phyloP scores from a whole-genome alignment of 768 basidiomycete species.

The Mrakia blollopis region DNA sequence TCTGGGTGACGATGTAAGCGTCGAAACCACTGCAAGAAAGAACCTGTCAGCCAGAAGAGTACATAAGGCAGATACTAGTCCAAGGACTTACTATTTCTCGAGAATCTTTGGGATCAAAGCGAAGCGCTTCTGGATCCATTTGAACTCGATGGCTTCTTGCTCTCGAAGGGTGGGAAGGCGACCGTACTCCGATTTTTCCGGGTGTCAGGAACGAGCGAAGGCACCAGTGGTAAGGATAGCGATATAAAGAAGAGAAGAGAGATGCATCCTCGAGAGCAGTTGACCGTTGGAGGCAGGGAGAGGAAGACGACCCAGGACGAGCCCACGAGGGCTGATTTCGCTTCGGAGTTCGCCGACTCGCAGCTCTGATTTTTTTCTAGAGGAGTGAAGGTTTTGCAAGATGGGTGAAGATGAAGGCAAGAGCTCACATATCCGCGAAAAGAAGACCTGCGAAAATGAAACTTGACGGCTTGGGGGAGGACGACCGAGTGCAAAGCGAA shows the following conservation, averaged over 20 bases:
- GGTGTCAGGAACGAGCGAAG: constrained; percentile 8
- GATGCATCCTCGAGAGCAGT: neutral
- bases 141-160: constrained; percentile 17
- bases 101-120: constrained; percentile 13
- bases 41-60: too few relatives aligned
- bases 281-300: neutral
- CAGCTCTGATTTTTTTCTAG: too few relatives aligned
- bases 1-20: constrained; percentile 42
- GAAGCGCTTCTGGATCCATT: constrained; percentile 7
- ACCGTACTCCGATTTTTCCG: constrained; percentile 2
- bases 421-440: too few relatives aligned
- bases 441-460: too few relatives aligned
- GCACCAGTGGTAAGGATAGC: neutral
- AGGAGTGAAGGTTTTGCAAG: too few relatives aligned
- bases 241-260: neutral
- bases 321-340: neutral
- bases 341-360: neutral
- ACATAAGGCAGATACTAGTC: neutral
- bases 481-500: too few relatives aligned
- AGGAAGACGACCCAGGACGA: neutral
- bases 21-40: neutral
- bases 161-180: constrained; percentile 9
- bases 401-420: too few relatives aligned
- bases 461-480: too few relatives aligned
- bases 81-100: constrained; percentile 30